Conservation (phyloP, 305 asterid species). For the Solanum hybrid region DNA sequence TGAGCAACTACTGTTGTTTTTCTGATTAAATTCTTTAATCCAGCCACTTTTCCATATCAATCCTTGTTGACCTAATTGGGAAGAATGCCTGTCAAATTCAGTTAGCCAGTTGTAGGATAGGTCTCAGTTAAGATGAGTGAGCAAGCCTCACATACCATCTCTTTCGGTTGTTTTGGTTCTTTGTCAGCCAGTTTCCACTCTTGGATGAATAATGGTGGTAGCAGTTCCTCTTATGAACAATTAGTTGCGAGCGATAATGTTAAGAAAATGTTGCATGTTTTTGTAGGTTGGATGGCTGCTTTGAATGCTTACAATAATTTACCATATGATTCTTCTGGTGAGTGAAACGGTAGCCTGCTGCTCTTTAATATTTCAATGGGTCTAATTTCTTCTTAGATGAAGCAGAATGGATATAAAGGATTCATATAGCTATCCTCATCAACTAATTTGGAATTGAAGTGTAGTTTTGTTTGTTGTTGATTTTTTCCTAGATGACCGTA, state of each 20-base stretch:
- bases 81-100: background rate
- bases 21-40: background rate
- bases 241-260: background rate
- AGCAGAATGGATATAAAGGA: background rate
- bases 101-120: background rate
- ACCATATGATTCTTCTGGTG: conserved; percentile 56
- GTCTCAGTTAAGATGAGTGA: background rate
- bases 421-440: background rate
- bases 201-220: background rate
- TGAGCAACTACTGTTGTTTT: background rate
- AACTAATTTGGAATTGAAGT: background rate
- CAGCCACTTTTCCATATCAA: background rate
- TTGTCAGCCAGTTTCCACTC: background rate
- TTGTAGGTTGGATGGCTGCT: conserved; percentile 56
- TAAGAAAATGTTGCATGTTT: background rate
- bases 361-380: background rate
- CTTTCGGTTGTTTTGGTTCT: background rate
- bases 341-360: conserved; percentile 15
- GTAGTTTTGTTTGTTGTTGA: background rate
- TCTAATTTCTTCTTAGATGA: background rate
- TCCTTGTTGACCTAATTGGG: background rate
- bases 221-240: background rate
- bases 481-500: background rate
- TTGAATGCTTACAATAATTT: conserved; percentile 39
- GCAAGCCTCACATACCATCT: background rate